These are phyloP conservation scores for Didymella pomorum DNA, from an alignment of 2,329 filamentous ascomycete species.

Conservation along the genomic window DNA sequence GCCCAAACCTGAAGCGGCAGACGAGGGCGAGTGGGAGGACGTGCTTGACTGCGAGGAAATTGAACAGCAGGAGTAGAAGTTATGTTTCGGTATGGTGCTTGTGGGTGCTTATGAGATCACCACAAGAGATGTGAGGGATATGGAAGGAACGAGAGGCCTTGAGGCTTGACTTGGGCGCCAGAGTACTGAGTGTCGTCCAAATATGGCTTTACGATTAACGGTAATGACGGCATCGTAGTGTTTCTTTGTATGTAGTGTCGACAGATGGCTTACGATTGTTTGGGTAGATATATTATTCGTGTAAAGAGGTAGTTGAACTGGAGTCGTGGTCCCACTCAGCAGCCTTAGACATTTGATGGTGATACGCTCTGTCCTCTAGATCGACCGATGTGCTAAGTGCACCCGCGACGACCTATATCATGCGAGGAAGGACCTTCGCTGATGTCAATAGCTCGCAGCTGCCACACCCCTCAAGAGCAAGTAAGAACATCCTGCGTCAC, in stretches of 20 bases:
- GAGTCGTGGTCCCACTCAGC: neutral
- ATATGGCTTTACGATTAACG: neutral
- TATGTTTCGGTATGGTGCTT: neutral
- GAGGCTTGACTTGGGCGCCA: neutral
- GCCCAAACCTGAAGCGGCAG: neutral
- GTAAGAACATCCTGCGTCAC: neutral
- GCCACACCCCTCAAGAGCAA: neutral
- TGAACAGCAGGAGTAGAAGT: neutral
- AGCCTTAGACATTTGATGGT: neutral
- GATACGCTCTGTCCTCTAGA: neutral
- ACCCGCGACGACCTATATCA: neutral
- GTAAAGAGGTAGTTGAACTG: slow-evolving; percentile 10
- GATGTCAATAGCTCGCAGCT: neutral
- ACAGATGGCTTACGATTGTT: neutral
- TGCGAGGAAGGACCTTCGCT: neutral
- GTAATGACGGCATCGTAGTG: neutral
- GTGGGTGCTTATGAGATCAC: neutral
- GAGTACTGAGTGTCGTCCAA: neutral
- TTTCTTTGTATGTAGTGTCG: slow-evolving; percentile 4
- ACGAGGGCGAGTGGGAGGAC: slow-evolving; percentile 7
- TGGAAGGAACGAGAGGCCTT: neutral
- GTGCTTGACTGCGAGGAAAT: slow-evolving; percentile 9
- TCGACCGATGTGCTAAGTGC: neutral
- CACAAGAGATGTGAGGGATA: neutral
- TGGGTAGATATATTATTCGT: slow-evolving; percentile 15